Conservation (phyloP, 2,329 filamentous ascomycete genomes). For the Didymella pomorum region DNA sequence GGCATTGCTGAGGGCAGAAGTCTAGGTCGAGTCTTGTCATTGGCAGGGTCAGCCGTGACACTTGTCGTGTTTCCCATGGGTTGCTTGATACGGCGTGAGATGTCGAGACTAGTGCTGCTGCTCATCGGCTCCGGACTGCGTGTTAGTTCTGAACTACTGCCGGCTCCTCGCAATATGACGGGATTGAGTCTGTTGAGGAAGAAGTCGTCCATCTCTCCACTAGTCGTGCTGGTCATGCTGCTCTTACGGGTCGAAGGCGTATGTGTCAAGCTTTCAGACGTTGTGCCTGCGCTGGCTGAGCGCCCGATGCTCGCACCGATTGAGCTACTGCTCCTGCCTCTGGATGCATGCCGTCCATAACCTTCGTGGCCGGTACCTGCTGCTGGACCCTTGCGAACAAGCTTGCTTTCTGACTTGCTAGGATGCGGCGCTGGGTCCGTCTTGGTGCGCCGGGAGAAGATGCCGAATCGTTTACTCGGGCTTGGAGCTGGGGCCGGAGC, state of each 20-base stretch:
- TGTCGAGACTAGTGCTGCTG: conserved; percentile 47
- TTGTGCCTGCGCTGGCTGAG: conserved; percentile 56
- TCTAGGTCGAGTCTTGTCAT: conserved; percentile 35
- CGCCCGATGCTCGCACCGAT: conserved; percentile 58
- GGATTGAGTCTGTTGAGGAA: conserved; percentile 56
- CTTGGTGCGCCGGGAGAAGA: conserved; percentile 79
- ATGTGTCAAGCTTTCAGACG: conserved; percentile 45
- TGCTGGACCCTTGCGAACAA: conserved; percentile 74
- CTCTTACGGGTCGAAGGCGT: conserved; percentile 53
- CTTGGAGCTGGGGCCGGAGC: conserved; percentile 56
- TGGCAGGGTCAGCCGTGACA: conserved; percentile 27
- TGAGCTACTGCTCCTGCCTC: conserved; percentile 70
- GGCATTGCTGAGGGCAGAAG: conserved; percentile 51
- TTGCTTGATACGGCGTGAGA: conserved; percentile 25
- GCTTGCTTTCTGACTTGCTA: conserved; percentile 66
- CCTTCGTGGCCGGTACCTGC: conserved; percentile 96
- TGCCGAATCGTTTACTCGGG: conserved; percentile 72
- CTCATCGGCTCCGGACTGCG: conserved; percentile 49
- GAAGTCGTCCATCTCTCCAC: conserved; percentile 56
- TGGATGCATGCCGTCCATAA: conserved; percentile 72
- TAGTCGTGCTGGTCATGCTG: conserved; percentile 54
- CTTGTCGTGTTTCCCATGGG: conserved; percentile 32
- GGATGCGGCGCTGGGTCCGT: conserved; percentile 60
- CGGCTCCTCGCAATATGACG: conserved; percentile 55
- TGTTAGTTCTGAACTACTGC: conserved; percentile 49